Evolutionary conservation across 2,329 filamentous ascomycete genomes (phyloP).

Genomic region (Diaporthe humulicola): DNA sequence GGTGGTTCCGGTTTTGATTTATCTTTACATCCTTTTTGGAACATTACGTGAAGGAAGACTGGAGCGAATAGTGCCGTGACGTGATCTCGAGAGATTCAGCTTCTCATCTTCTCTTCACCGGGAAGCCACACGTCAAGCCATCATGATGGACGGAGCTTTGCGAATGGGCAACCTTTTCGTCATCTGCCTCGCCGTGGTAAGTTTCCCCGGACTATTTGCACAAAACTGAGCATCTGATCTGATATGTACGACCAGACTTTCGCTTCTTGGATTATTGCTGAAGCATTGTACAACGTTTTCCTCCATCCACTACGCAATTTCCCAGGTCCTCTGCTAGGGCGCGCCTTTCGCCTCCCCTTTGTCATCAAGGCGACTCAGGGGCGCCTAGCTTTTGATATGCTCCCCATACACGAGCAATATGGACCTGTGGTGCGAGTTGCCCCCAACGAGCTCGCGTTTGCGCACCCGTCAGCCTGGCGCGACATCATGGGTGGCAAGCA

Average conservation of each 20-base stretch:
- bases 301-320: slow-evolving; percentile 30
- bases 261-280: background rate
- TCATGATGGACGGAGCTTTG: background rate
- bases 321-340: slow-evolving; percentile 29
- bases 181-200: background rate
- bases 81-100: background rate
- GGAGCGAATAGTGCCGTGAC: background rate
- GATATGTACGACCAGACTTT: background rate
- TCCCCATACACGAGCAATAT: slow-evolving; percentile 50
- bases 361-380: slow-evolving; percentile 26
- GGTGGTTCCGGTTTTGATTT: background rate
- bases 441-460: slow-evolving; percentile 56
- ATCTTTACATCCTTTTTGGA: background rate
- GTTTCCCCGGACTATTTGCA: background rate
- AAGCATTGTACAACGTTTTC: slow-evolving; percentile 29
- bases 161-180: background rate
- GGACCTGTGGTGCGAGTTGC: slow-evolving; percentile 56
- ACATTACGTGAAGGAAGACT: background rate
- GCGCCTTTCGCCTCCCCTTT: slow-evolving; percentile 30
- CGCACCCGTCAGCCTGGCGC: slow-evolving; percentile 49
- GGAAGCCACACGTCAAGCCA: background rate
- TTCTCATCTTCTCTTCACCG: background rate
- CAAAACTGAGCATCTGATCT: background rate
- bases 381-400: slow-evolving; percentile 35
- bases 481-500: slow-evolving; percentile 48